Evolutionary conservation across 441 rosid species (phyloP).

Genomic region (Isatis lusitanica): DNA sequence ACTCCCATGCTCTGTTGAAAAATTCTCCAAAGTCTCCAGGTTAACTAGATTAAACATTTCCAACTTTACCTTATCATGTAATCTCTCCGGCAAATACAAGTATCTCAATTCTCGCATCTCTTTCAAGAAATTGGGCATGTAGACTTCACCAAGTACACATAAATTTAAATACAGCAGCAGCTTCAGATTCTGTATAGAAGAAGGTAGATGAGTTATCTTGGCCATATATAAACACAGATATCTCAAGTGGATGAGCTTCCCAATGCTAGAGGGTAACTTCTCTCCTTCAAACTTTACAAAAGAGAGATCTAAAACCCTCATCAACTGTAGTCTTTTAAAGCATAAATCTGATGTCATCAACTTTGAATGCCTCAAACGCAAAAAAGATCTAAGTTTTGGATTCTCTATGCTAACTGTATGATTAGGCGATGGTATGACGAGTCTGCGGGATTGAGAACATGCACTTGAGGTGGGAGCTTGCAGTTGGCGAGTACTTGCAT

Average conservation of each 20-base stretch:
- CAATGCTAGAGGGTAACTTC: neutral
- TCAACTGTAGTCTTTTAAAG: neutral
- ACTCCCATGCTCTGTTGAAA: neutral
- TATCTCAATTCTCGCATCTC: neutral
- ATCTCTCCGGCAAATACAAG: neutral
- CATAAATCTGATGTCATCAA: neutral
- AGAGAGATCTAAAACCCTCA: neutral
- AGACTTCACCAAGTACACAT: too few species aligned
- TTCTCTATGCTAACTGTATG: neutral
- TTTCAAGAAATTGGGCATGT: neutral
- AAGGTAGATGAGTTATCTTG: too few species aligned
- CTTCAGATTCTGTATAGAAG: too few species aligned
- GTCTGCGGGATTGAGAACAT: neutral
- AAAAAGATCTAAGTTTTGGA: neutral
- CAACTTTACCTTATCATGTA: neutral
- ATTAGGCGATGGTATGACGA: neutral
- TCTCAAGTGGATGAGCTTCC: neutral
- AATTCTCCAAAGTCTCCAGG: neutral
- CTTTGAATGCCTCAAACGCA: neutral
- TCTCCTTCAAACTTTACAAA: neutral
- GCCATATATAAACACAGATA: too few species aligned
- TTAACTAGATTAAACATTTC: neutral
- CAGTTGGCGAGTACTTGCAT: neutral
- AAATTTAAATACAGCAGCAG: too few species aligned
- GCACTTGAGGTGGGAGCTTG: neutral